Conservation (phyloP, 2,329 filamentous ascomycete species). For the Botrytis paeoniae region DNA sequence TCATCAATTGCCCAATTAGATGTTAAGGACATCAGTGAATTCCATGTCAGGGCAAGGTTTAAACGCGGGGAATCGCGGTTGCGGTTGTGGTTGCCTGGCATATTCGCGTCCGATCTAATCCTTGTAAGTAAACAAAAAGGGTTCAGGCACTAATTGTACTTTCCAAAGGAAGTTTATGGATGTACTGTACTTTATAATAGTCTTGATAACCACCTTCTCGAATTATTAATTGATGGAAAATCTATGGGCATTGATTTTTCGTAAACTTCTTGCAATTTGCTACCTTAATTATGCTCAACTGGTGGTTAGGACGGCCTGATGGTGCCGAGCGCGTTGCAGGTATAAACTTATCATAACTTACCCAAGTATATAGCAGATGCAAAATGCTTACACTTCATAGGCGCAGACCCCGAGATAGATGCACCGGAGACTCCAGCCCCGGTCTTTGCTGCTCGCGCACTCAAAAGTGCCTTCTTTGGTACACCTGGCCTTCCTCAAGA, state of each 20-base stretch:
- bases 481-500: constrained; percentile 47
- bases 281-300: constrained; percentile 34
- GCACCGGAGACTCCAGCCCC: constrained; percentile 63
- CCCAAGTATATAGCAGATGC: background rate
- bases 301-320: constrained; percentile 34
- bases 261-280: background rate
- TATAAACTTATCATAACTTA: constrained; percentile 16
- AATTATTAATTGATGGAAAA: background rate
- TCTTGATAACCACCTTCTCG: background rate
- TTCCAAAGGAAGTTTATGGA: background rate
- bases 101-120: background rate
- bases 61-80: constrained; percentile 1
- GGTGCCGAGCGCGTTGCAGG: constrained; percentile 31
- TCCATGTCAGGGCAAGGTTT: background rate
- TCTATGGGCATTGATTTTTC: background rate
- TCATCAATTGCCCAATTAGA: background rate
- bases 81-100: background rate
- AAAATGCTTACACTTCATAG: background rate
- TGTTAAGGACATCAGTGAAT: background rate
- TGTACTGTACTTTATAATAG: background rate
- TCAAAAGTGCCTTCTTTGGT: constrained; percentile 63
- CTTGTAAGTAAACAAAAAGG: constrained; percentile 21
- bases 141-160: constrained; percentile 1
- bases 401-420: constrained; percentile 39
- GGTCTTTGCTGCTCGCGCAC: constrained; percentile 62